phyloP scores from a whole-genome alignment of 495 filamentous ascomycete species.

The Daldinia caldariorum region DNA sequence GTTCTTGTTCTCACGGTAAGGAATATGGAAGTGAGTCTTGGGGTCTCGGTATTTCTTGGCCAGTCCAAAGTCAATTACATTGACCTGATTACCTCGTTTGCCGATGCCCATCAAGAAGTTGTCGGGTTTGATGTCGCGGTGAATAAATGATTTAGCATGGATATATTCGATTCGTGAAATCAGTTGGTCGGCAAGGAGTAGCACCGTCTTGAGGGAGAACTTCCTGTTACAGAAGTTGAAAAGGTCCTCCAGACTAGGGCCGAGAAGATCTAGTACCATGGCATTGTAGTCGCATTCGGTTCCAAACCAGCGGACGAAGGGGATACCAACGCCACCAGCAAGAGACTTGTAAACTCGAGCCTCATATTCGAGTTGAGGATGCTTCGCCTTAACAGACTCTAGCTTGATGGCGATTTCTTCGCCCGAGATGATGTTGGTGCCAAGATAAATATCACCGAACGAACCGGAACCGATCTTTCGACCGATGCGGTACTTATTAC shows the following conservation, averaged over 20 bases:
- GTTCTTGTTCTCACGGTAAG: conserved; percentile 99
- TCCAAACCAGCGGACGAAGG: conserved; percentile 99
- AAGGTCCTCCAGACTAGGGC: conserved; percentile 97
- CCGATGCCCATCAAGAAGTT: conserved; percentile 99
- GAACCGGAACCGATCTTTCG: conserved; percentile 98
- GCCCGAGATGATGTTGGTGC: conserved; percentile 99
- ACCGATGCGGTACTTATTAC: conserved; percentile 99
- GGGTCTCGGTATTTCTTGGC: conserved; percentile 99
- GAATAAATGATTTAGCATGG: conserved; percentile 99
- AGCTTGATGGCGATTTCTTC: conserved; percentile 99
- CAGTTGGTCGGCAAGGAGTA: conserved; percentile 96
- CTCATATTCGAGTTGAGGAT: conserved; percentile 99
- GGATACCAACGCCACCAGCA: conserved; percentile 97
- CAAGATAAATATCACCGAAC: conserved; percentile 99
- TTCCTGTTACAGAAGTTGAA: conserved; percentile 99
- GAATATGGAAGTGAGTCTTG: conserved; percentile 99
- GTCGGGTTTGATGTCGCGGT: conserved; percentile 99
- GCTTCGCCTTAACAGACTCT: conserved; percentile 99
- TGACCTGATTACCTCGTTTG: conserved; percentile 99
- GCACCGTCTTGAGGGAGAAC: conserved; percentile 99
- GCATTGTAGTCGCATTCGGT: conserved; percentile 99
- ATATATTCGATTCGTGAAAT: conserved; percentile 99
- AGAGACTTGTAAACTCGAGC: conserved; percentile 99
- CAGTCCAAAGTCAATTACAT: conserved; percentile 99
- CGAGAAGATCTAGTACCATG: conserved; percentile 98